Percentiles rank a stretch among this genome's conserved stretches.
phyloP scores from a whole-genome alignment of 371 early-diverging fungal species.

The Coelomomyces lativittatus region DNA sequence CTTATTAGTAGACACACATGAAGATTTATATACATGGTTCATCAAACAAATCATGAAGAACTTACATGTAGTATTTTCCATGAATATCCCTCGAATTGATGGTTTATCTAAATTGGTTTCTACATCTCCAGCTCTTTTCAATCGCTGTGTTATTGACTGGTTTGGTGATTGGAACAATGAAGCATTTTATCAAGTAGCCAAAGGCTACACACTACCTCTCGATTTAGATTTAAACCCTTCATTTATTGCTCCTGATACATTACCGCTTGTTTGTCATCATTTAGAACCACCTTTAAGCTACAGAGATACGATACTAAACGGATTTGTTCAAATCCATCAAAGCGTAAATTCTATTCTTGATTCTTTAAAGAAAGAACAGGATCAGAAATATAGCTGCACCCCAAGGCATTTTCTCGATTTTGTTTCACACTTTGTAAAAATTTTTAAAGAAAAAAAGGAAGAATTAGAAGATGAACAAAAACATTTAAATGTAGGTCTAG shows the following conservation, averaged over 20 bases:
- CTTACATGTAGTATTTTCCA: constrained; percentile 94
- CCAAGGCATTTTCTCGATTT: constrained; percentile 96
- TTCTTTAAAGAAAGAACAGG: constrained; percentile 61
- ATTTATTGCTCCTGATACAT: constrained; percentile 48
- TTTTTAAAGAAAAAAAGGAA: constrained; percentile 80
- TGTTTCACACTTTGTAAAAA: constrained; percentile 72
- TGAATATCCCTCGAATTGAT: constrained; percentile 94
- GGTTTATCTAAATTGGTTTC: constrained; percentile 84
- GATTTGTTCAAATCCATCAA: constrained; percentile 78
- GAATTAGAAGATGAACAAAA: constrained; percentile 94
- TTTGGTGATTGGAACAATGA: constrained; percentile 96
- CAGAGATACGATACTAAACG: constrained; percentile 70
- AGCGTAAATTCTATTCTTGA: constrained; percentile 70
- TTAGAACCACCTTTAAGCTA: constrained; percentile 54
- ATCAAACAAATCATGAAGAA: constrained; percentile 87
- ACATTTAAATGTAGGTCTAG: constrained; percentile 90
- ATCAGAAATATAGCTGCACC: constrained; percentile 66
- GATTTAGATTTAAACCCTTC: constrained; percentile 58
- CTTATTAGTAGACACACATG: constrained; percentile 72
- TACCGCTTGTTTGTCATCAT: constrained; percentile 63
- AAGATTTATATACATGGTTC: constrained; percentile 95
- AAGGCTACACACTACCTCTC: constrained; percentile 73
- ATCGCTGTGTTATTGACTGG: constrained; percentile 98
- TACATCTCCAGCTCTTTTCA: constrained; percentile 96
- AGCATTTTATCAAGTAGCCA: constrained; percentile 92